Conservation (phyloP, 352 stramenopile species). For the Phytophthora sojae region DNA sequence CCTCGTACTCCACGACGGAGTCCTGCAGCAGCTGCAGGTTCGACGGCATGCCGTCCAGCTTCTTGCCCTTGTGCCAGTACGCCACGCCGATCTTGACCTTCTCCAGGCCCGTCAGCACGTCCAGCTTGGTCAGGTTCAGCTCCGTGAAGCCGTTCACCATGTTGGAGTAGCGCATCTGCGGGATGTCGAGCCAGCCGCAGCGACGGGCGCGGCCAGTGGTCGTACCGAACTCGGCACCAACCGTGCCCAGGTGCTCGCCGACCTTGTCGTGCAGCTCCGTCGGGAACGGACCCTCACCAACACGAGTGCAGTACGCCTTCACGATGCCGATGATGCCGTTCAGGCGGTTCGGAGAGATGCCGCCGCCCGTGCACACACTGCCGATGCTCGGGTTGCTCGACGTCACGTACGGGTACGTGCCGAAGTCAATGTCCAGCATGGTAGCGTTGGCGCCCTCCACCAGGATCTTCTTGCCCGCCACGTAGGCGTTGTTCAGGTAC, state of each 20-base stretch:
- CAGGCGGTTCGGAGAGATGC: constrained; percentile 93
- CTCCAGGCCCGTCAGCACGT: constrained; percentile 98
- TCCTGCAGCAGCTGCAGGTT: constrained; percentile 93
- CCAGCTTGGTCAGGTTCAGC: constrained; percentile 99
- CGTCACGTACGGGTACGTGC: constrained; percentile 99
- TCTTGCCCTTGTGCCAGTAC: constrained; percentile 96
- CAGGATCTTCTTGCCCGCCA: constrained; percentile 96
- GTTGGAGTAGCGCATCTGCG: constrained; percentile 94
- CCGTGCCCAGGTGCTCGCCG: constrained; percentile 90
- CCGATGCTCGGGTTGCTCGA: constrained; percentile 98
- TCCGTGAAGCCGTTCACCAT: constrained; percentile 97
- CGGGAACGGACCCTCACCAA: constrained; percentile 99
- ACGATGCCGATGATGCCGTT: constrained; percentile 98
- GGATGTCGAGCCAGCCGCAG: constrained; percentile 99
- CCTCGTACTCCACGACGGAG: constrained; percentile 97
- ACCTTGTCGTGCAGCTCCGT: constrained; percentile 96
- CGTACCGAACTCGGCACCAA: constrained; percentile 98
- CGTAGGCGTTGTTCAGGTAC: constrained; percentile 97
- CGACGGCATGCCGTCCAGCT: constrained; percentile 95
- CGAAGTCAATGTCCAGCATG: constrained; percentile 99
- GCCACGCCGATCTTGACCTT: constrained; percentile 95
- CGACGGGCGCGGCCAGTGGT: constrained; percentile 97
- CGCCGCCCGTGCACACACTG: constrained; percentile 96
- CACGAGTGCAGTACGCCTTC: constrained; percentile 99
- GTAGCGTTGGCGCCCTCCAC: constrained; percentile 99